phyloP scores from a whole-genome alignment of 2,329 filamentous ascomycete genomes.

The Claviceps sp. region DNA sequence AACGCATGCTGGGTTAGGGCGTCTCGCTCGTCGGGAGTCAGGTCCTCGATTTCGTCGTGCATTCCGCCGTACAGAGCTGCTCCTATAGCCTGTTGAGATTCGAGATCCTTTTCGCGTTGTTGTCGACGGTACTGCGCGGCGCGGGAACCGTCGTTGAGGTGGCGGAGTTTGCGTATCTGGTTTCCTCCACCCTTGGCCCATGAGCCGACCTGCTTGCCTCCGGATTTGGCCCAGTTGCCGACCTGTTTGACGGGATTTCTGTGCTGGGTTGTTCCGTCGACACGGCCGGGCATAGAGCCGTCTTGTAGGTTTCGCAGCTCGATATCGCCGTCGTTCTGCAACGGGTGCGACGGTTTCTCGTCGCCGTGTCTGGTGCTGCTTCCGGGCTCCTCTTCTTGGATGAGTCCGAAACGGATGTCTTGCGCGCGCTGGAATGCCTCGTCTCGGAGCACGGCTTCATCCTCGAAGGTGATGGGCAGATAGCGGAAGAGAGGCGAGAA shows the following conservation, averaged over 20 bases:
- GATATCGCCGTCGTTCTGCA: slow-evolving; percentile 24
- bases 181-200: slow-evolving; percentile 32
- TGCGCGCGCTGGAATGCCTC: slow-evolving; percentile 76
- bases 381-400: slow-evolving; percentile 32
- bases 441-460: slow-evolving; percentile 85
- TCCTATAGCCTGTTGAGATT: slow-evolving; percentile 60
- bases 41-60: slow-evolving; percentile 86
- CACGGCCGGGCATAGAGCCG: slow-evolving; percentile 7
- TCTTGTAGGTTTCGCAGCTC: slow-evolving; percentile 27
- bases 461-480: slow-evolving; percentile 87
- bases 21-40: slow-evolving; percentile 82
- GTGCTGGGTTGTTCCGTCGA: slow-evolving; percentile 12
- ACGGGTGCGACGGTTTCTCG: slow-evolving; percentile 11
- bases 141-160: slow-evolving; percentile 17
- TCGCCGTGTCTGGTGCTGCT: slow-evolving; percentile 12
- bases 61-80: slow-evolving; percentile 77
- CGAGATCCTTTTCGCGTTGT: slow-evolving; percentile 47
- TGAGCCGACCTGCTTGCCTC: slow-evolving; percentile 17
- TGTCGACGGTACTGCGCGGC: slow-evolving; percentile 35
- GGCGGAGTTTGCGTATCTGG: slow-evolving; percentile 31
- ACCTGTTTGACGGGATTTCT: slow-evolving; percentile 35
- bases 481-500: slow-evolving; percentile 81
- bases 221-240: slow-evolving; percentile 29
- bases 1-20: slow-evolving; percentile 77
- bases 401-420: slow-evolving; percentile 51